Base-by-base conservation (phyloP, 2,329 filamentous ascomycete species). In the Colletotrichum somersetense region DNA sequence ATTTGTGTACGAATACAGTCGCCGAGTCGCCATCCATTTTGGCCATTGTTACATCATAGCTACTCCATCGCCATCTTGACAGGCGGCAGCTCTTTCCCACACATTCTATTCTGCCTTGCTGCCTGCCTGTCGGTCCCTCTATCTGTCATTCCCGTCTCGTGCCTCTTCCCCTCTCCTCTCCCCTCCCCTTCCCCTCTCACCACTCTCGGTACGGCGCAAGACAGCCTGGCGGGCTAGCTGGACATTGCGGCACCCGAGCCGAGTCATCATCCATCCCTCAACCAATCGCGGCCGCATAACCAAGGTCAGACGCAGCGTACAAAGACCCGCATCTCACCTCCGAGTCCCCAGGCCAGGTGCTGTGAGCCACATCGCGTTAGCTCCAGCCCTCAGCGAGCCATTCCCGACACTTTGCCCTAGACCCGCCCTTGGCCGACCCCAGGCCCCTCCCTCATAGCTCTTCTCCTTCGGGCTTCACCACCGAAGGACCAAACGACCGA, bases 381-480 rank as follows among this genome's bases (percentile, higher is more conserved):
- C 35, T 35, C 38, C 38, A 50, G 23, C 35, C 35, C 23, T 48
- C 48, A 64, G 62, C 38, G 35, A 59, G 38, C 23, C 56, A 59
- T 59, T 53, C 48, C 35, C 35, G 23, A 35, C 33, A 42, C 38
- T 53, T 40, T 44, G 55, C 67, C 57, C 64, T 67, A 46, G 52
- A 62, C 26, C 52, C 68, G 68, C 68, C 40, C 64, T 62, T 58
- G 64, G 57, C 64, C 64, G 42, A 57, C 67, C 46, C 53, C 56
- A 71, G 40, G 18, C 18, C n/a, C 67, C 48, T 62, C n/a, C 67
- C 48, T 62, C 68, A 67, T 35, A n/a, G 11, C 50, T 23, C 52
- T 46, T 65, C 67, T 53, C 11, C 64, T 71, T 71, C 64, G 55
- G 68, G 68, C 57, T 67, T 62, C 57, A 71, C 68, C 56, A 67